phyloP scores from a whole-genome alignment of 129 eudicot genomes.

The Mikania micrantha region DNA sequence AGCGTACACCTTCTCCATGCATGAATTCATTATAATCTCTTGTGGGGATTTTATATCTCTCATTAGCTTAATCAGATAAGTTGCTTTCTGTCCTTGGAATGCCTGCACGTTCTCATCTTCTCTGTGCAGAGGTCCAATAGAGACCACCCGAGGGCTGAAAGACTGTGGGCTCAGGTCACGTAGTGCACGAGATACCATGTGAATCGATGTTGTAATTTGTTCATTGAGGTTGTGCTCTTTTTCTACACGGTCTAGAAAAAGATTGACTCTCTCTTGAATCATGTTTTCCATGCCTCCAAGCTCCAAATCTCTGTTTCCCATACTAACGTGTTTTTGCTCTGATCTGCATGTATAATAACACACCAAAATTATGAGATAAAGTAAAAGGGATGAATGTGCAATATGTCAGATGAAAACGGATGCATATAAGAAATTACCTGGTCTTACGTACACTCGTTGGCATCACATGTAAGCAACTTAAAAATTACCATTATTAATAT shows the following conservation, averaged over 20 bases:
- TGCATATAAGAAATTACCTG: too few relatives aligned
- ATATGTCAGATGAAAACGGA: too few relatives aligned
- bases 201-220: neutral
- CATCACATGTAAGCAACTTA: too few relatives aligned
- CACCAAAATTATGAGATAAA: too few relatives aligned
- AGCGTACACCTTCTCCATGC: neutral
- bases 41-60: neutral
- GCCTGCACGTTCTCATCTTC: neutral
- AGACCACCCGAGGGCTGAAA: constrained; percentile 6
- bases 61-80: neutral
- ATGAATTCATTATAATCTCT: neutral
- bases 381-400: too few relatives aligned
- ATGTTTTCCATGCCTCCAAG: neutral
- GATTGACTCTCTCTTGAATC: neutral
- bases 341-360: too few relatives aligned
- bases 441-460: too few relatives aligned
- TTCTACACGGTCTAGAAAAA: neutral
- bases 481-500: too few relatives aligned
- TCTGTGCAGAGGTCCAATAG: constrained; percentile 18
- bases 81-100: neutral
- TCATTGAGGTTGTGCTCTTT: neutral
- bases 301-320: too few relatives aligned
- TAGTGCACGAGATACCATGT: constrained; percentile 5
- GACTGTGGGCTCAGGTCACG: neutral
- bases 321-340: too few relatives aligned